phyloP scores from a whole-genome alignment of 192 early-diverging fungal species.

The Kappamyces sp. region DNA sequence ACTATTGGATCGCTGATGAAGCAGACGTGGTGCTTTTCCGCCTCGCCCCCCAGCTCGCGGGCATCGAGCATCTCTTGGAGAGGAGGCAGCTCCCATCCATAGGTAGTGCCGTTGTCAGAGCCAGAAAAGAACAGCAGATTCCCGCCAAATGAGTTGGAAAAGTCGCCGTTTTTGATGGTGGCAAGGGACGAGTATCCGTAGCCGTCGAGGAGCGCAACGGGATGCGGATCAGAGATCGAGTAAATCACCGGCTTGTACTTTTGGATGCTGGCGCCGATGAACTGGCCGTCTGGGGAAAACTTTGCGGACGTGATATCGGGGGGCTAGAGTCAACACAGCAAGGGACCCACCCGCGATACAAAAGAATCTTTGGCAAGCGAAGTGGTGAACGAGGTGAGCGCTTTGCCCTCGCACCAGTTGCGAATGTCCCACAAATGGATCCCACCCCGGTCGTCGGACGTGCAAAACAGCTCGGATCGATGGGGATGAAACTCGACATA shows the following conservation, averaged over 20 bases:
- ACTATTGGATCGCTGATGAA: too few relatives aligned
- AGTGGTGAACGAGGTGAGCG: too few relatives aligned
- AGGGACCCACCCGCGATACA: too few relatives aligned
- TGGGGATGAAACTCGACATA: slow-evolving; percentile 9
- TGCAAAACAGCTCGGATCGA: slow-evolving; percentile 4
- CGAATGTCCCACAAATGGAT: slow-evolving; percentile 11
- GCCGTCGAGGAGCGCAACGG: not conserved
- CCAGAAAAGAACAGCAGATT: slow-evolving; percentile 7
- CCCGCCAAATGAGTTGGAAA: not conserved
- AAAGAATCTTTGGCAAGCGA: too few relatives aligned
- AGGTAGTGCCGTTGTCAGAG: not conserved
- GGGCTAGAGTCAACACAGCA: not conserved
- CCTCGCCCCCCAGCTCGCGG: too few relatives aligned
- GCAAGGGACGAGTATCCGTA: not conserved
- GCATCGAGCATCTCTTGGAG: not conserved
- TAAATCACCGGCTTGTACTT: slow-evolving; percentile 8
- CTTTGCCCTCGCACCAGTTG: not conserved
- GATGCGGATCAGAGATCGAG: slow-evolving; percentile 9
- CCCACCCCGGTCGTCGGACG: slow-evolving; percentile 6
- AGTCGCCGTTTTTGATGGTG: slow-evolving; percentile 12
- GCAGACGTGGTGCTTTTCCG: too few relatives aligned
- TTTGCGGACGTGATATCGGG: slow-evolving; percentile 9
- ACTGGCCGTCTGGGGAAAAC: slow-evolving; percentile 4
- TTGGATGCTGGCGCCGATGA: slow-evolving; percentile 4
- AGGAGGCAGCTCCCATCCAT: slow-evolving; percentile 10